Base-by-base conservation (phyloP, 2,329 filamentous ascomycete genomes). In the Grosmannia clavigera region DNA sequence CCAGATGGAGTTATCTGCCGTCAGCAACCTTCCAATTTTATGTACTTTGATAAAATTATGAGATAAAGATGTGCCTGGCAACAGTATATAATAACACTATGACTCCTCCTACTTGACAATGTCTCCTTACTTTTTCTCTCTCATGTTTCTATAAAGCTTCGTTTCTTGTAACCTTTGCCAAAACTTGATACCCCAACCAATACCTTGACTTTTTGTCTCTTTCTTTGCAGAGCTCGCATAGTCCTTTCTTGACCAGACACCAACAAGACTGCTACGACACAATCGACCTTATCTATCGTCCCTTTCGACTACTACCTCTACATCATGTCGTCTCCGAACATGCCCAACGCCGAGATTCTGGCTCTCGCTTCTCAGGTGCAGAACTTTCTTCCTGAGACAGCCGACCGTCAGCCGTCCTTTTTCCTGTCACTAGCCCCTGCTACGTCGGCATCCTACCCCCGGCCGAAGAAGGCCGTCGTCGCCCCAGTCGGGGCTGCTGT, bases 401-500 rank as follows among this genome's bases (percentile, higher is more conserved):
- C 61, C 43, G 63, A 65, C 33, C 61, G 61, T 27, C 58, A 53
- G n/a, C 63, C 63, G 19, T 68, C 67, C 50, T 70, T 67, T 64
- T 85, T 85, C 74, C 77, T 85, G 63, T 76, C 78, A 35, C 76
- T 85, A 57, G 81, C 79, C n/a, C 82, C 82, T 50, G 75, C 76
- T 66, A 82, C 78, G 35, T 84, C 81, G 19, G 70, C 74, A 61
- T 81, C 78, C 29, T 82, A 81, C 71, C 81, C 81, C 58, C 74
- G 74, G 68, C 68, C 71, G 33, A 67, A 68, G 63, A 19, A 58
- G 22, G 48, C 57, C 38, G 11, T 12, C 22, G 2, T 48, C 25
- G 35, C 46, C 6, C 54, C 22, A 12, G 53, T 43, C 5, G 58
- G 46, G 27, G 19, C 55, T 14, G n/a, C 22, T 14, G 46, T 11